Evolutionary conservation across 208 protist species (phyloP).

Genomic region (Tritrichomonas musculus): DNA sequence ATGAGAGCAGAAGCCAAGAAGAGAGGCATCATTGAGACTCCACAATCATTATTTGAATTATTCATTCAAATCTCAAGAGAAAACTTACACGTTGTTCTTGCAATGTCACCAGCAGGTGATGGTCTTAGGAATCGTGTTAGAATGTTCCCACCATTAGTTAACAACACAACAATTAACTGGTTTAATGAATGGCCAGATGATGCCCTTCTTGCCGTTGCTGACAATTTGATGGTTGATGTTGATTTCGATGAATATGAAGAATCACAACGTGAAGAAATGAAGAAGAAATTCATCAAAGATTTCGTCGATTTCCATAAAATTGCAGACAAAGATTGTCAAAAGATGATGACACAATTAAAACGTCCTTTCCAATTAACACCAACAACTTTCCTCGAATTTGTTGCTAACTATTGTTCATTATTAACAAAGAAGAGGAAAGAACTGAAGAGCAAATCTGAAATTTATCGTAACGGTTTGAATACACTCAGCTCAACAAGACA

Average conservation of each 20-base stretch:
- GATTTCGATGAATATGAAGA: conserved; percentile 52
- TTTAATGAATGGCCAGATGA: conserved; percentile 91
- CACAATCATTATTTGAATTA: conserved; percentile 73
- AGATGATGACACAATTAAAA: conserved; percentile 79
- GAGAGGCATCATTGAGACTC: conserved; percentile 65
- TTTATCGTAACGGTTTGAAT: conserved; percentile 58
- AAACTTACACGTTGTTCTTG: conserved; percentile 87
- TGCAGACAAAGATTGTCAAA: conserved; percentile 65
- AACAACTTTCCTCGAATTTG: conserved; percentile 89
- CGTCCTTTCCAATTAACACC: conserved; percentile 92
- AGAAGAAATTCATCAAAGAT: conserved; percentile 67
- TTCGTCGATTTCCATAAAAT: conserved; percentile 81
- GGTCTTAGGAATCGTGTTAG: conserved; percentile 84
- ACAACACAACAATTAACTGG: conserved; percentile 95
- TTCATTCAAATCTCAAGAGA: conserved; percentile 82
- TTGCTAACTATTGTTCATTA: conserved; percentile 80
- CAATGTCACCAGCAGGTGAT: conserved; percentile 84
- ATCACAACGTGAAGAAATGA: conserved; percentile 50
- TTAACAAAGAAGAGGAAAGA: conserved; percentile 76
- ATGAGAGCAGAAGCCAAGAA: conserved; percentile 69
- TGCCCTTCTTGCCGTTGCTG: conserved; percentile 80
- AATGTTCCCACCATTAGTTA: conserved; percentile 94
- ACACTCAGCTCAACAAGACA: conserved; percentile 60
- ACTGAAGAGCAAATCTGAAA: conserved; percentile 57
- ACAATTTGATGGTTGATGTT: conserved; percentile 69